Base-by-base conservation (phyloP, 495 filamentous ascomycete genomes). In the Extremus antarcticus region DNA sequence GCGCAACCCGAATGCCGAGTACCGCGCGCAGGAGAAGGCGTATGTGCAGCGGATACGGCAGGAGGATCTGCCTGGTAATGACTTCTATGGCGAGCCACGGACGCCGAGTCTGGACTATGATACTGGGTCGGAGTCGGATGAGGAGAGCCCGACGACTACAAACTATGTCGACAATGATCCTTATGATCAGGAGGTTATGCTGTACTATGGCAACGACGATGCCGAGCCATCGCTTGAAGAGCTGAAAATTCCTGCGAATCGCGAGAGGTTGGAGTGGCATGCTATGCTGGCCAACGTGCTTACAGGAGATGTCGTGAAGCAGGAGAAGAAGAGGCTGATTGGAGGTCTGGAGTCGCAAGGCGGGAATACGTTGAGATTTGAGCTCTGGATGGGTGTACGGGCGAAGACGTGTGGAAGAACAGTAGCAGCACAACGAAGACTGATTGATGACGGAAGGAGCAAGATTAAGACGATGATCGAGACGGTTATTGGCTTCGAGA, bases 261-360 rank as follows among this genome's bases (percentile, higher is more conserved):
- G 92, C 50, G 92, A 97, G 68, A 76, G 92, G 38, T 73, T 98
- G 24, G 94, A 98, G 70, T 98, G 92, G 92, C 91, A 98, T 71
- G 85, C 87, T 3, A 98, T 98, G 92, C 74, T 98, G 39, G 88
- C 90, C 24, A 90, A 88, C 0, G 92, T 98, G 2, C 70, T 98
- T 59, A 97, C 90, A 35, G 92, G 92, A 50, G 92, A 98, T 68
- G 94, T 98, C 11, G 91, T 98, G 21, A 86, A 87, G 59, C 92
- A 98, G 68, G 92, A 98, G 72, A 98, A 97, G 73, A 92, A 94
- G 65, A 80, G 92, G 25, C 71, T 98, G 60, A 88, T 91, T 62
- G 92, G 90, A 17, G 80, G 86, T 21, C 76, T 81, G 8, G 92
- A 95, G 59, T 80, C 85, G 51, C 78, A 83, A 51, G 82, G 80